These are phyloP conservation scores for Vaccinium vitisidaea DNA, from an alignment of 148 eudicot species.

Conservation along the genomic window DNA sequence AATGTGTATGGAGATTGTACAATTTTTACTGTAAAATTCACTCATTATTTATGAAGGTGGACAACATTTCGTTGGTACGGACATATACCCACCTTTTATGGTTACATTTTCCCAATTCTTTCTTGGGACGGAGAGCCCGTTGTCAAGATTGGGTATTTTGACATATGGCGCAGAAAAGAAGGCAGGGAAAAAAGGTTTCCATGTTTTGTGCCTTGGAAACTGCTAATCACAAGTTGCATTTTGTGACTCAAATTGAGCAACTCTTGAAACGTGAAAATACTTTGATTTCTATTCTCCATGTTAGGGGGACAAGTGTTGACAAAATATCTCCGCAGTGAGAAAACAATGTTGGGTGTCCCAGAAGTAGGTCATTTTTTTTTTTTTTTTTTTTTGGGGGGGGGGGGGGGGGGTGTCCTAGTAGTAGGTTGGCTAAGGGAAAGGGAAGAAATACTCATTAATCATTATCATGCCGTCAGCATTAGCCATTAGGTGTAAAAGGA, in stretches of 20 bases:
- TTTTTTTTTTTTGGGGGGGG: too few species aligned
- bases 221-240: not conserved
- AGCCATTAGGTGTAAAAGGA: not conserved
- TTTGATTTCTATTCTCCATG: not conserved
- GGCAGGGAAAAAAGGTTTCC: not conserved
- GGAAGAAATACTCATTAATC: not conserved
- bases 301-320: not conserved
- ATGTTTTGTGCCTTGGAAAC: slow-evolving; percentile 8
- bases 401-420: too few species aligned
- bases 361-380: not conserved
- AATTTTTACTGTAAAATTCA: not conserved
- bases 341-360: not conserved
- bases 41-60: not conserved
- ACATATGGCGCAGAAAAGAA: not conserved
- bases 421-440: not conserved
- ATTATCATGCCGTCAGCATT: not conserved
- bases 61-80: not conserved
- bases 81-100: not conserved
- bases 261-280: not conserved
- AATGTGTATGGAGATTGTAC: not conserved
- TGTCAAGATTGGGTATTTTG: not conserved
- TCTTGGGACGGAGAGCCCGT: not conserved
- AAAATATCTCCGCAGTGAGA: not conserved
- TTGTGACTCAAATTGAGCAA: not conserved
- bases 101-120: not conserved